Evolutionary conservation across 495 filamentous ascomycete species (phyloP).

Genomic region (Aspergillus hancockii): DNA sequence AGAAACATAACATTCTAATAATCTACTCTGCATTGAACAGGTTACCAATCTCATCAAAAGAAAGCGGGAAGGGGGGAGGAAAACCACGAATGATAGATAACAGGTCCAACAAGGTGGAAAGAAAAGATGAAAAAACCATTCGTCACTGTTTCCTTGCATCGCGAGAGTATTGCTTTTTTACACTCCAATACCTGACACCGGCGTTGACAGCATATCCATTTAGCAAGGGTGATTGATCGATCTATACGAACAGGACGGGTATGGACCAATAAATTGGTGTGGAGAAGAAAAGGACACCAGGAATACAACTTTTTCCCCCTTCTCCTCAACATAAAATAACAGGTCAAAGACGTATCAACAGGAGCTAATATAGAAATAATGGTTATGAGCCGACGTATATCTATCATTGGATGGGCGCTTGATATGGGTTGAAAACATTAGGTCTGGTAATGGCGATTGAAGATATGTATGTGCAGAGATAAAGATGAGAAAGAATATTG

Average conservation of each 20-base stretch:
- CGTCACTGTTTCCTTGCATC: background rate
- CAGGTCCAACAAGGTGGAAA: background rate
- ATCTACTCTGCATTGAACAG: background rate
- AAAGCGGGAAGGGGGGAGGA: background rate
- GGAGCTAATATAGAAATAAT: conserved; percentile 11
- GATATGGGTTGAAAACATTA: conserved; percentile 23
- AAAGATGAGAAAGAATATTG: background rate
- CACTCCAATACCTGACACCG: too few relatives aligned
- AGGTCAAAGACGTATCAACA: conserved; percentile 14
- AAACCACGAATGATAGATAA: background rate
- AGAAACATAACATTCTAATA: background rate
- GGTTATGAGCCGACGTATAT: conserved; percentile 25
- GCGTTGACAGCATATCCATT: too few relatives aligned
- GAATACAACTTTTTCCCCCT: conserved; percentile 13
- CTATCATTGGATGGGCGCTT: conserved; percentile 23
- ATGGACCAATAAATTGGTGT: background rate
- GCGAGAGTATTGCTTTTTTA: too few relatives aligned
- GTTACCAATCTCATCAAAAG: background rate
- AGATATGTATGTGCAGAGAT: conserved; percentile 15
- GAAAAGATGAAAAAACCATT: background rate
- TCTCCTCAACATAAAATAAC: conserved; percentile 9
- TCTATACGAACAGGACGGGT: background rate
- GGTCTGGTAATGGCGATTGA: background rate
- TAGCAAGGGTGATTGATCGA: background rate
- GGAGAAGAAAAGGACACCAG: background rate